Percentiles rank a stretch among this genome's conserved stretches.
These are phyloP conservation scores for Hypoxylon sp. DNA, from an alignment of 2,329 filamentous ascomycete species.

Conservation along the genomic window DNA sequence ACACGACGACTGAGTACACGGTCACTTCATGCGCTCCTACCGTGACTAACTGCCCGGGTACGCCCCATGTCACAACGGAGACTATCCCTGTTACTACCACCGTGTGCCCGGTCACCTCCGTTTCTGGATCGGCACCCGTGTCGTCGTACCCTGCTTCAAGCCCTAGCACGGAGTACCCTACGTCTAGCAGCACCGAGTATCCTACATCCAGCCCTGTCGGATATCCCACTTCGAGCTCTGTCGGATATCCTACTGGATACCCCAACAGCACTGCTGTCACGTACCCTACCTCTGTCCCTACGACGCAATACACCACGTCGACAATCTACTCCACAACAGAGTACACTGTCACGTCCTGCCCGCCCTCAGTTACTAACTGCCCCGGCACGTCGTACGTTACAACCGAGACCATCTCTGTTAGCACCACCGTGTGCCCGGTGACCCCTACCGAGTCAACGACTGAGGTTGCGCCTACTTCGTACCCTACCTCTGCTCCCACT, in stretches of 20 bases:
- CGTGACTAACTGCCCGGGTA: constrained; percentile 35
- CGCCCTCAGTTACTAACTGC: constrained; percentile 31
- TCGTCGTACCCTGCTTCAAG: constrained; percentile 3
- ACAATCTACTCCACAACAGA: constrained; percentile 30
- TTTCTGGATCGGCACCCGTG: background rate
- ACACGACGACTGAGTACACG: constrained; percentile 34
- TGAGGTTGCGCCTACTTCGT: background rate
- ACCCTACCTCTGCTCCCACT: constrained; percentile 3
- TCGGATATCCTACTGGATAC: constrained; percentile 3
- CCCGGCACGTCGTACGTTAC: constrained; percentile 24
- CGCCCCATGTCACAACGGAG: constrained; percentile 33
- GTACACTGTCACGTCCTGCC: constrained; percentile 32
- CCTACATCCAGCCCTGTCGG: background rate
- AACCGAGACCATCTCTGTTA: constrained; percentile 19
- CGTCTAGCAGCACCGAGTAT: background rate
- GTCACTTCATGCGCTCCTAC: constrained; percentile 35
- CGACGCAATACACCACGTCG: constrained; percentile 26
- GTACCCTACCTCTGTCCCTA: background rate
- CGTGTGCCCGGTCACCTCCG: constrained; percentile 35
- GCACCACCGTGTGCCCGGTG: constrained; percentile 28
- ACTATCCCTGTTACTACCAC: constrained; percentile 37
- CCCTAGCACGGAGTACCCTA: constrained; percentile 5
- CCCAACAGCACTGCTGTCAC: constrained; percentile 7
- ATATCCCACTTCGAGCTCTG: background rate
- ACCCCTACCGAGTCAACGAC: constrained; percentile 5